Base-by-base conservation (phyloP, 139 green algal genomes). In the Spirogloea muscicola region DNA sequence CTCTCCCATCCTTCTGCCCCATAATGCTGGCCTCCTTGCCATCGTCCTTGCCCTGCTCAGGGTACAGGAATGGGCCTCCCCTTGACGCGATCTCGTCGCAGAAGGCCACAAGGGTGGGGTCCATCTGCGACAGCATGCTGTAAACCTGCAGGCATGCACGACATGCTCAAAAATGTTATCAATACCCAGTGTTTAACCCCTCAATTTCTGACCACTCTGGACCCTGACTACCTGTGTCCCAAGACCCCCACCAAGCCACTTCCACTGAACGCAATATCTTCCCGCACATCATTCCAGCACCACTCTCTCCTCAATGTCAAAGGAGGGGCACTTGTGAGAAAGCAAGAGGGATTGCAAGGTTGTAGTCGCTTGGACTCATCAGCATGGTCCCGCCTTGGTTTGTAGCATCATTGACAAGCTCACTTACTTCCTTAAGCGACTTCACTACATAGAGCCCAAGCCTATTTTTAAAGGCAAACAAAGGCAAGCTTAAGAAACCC, bases 91-190 rank as follows among this genome's bases (percentile, higher is more conserved):
- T 78, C 40, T 71, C 40, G 60, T 78, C 69, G 36, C 60, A 76
- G 3, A 29, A 25, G 21, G 25, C 60, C 3, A 77, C 61, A 29
- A 78, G 25, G 33, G 6, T n/a, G 25, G 69, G 69, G 69, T 78
- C 60, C 61, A 78, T 63, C 40, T 77, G 69, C 3, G 69, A 77
- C 6, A 78, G 58, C 69, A 78, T 78, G n/a, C 68, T 31, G 7
- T 76, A 31, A 3, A 76, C 68, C 68, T 76, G 68, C 39, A 36
- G 34, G 9, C 4, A 5, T 21, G 36, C 29, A 16, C 10, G 10
- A 64, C 36, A 64, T 55, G 46, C n/a, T 21, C 21, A 55, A 55
- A n/a, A 21, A 21, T 21, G 46, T 55, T 55, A 55, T 31, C 46
- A 55, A 21, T 21, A 21, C n/a, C 46, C n/a, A 21, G 21, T 31